Conservation (phyloP, 495 filamentous ascomycete species). For the Xylaria cubensis region DNA sequence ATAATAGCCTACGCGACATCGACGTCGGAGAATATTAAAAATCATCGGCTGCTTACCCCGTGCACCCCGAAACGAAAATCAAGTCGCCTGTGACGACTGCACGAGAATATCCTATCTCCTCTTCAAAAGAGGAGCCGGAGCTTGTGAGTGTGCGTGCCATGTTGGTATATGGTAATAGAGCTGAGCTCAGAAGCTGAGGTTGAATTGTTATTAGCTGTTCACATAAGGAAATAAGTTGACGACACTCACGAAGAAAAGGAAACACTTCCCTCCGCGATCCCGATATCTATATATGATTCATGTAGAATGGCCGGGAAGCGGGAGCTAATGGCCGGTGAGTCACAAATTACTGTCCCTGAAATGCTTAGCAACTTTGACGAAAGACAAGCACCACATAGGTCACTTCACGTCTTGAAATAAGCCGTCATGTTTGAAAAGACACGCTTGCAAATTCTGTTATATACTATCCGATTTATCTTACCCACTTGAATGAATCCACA, state of each 20-base stretch:
- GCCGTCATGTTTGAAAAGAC: neutral
- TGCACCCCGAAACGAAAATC: conserved; percentile 51
- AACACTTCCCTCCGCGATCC: neutral
- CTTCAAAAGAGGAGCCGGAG: conserved; percentile 49
- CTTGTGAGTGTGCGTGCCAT: conserved; percentile 43
- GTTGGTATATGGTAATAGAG: neutral
- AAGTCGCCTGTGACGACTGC: conserved; percentile 47
- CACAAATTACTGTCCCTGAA: neutral
- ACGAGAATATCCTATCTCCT: conserved; percentile 51
- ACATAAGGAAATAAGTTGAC: neutral
- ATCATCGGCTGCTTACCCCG: conserved; percentile 35
- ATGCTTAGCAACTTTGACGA: conserved; percentile 9
- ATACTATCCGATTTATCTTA: conserved; percentile 3
- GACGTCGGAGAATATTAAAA: neutral
- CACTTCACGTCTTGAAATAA: neutral
- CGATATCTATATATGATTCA: neutral
- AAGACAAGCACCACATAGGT: neutral
- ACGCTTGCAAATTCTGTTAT: conserved; percentile 12
- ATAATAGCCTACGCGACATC: too few species aligned
- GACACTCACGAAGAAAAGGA: neutral
- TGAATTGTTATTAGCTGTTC: neutral
- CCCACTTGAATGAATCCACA: conserved; percentile 16
- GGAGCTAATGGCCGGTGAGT: conserved; percentile 9
- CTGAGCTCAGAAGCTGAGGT: neutral
- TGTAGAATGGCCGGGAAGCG: neutral